phyloP scores from a whole-genome alignment of 192 early-diverging fungal species.

The Coemansia sp. region DNA sequence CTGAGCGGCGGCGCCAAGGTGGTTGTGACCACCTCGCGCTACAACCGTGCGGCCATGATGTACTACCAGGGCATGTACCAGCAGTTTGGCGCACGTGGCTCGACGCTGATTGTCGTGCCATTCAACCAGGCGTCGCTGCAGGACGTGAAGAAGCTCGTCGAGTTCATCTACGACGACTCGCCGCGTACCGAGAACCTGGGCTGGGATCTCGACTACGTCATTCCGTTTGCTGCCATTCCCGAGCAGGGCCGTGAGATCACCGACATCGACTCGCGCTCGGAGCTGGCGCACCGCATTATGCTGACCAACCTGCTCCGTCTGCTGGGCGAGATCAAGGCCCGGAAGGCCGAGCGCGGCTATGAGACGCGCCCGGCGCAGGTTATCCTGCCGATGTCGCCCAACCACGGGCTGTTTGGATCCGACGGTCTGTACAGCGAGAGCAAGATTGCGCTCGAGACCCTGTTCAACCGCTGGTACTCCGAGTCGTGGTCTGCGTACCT shows the following conservation, averaged over 20 bases:
- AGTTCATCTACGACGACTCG: constrained; percentile 86
- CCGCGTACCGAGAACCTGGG: constrained; percentile 62
- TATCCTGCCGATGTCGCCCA: constrained; percentile 89
- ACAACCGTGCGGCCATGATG: constrained; percentile 79
- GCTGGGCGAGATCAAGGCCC: constrained; percentile 83
- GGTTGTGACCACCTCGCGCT: constrained; percentile 91
- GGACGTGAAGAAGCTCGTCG: constrained; percentile 77
- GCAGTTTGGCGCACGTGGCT: constrained; percentile 82
- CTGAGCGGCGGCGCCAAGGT: constrained; percentile 74
- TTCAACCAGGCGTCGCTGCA: constrained; percentile 92
- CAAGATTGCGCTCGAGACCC: constrained; percentile 91
- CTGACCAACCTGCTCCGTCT: constrained; percentile 89
- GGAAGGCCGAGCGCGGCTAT: constrained; percentile 78
- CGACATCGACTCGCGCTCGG: constrained; percentile 82
- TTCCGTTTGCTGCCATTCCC: constrained; percentile 94
- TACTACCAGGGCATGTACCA: constrained; percentile 93
- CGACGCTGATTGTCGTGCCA: constrained; percentile 87
- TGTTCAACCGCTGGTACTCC: constrained; percentile 91
- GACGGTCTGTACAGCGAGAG: constrained; percentile 94
- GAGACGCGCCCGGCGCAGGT: constrained; percentile 91
- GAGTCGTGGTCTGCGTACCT: constrained; percentile 90
- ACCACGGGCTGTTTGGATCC: constrained; percentile 92
- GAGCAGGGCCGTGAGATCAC: constrained; percentile 89
- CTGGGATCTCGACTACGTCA: constrained; percentile 93
- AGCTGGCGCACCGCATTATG: constrained; percentile 94